Percentiles rank a stretch among this genome's conserved stretches.
phyloP scores from a whole-genome alignment of 129 eudicot species.

The Saussurea involucrata region DNA sequence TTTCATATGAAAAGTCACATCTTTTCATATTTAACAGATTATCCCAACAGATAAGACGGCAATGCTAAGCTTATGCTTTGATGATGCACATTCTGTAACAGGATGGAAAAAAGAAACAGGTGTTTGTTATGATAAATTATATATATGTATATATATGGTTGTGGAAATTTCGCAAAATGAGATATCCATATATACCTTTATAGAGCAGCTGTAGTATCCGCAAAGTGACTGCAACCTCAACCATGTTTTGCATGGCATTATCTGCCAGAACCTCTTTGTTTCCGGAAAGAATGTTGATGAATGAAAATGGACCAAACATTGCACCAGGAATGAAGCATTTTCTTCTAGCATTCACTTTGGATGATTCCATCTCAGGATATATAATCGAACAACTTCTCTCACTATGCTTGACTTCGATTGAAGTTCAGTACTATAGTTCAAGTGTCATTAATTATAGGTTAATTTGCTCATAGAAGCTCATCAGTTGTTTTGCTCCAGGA shows the following conservation, averaged over 20 bases:
- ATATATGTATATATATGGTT: no score
- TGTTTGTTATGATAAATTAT: neutral
- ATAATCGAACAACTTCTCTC: neutral
- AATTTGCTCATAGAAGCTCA: slow-evolving; percentile 3
- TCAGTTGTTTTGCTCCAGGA: slow-evolving; percentile 12
- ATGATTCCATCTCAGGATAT: neutral
- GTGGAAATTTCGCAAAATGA: neutral
- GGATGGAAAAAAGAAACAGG: neutral
- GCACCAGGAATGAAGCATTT: slow-evolving; percentile 29
- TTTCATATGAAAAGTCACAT: no score
- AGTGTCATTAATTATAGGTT: no score
- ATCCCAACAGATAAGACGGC: slow-evolving; percentile 65
- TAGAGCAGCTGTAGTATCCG: slow-evolving; percentile 42
- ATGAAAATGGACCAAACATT: slow-evolving; percentile 39
- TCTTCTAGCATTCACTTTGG: slow-evolving; percentile 11
- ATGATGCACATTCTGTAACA: slow-evolving; percentile 40
- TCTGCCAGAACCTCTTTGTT: slow-evolving; percentile 31
- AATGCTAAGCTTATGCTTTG: slow-evolving; percentile 37
- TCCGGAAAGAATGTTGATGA: slow-evolving; percentile 34
- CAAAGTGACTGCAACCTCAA: slow-evolving; percentile 47
- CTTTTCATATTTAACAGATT: no score
- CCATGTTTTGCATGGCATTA: slow-evolving; percentile 42
- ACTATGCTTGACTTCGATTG: no score
- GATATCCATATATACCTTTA: slow-evolving; percentile 31
- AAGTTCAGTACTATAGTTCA: no score